Percentiles rank a stretch among this genome's conserved stretches.
phyloP scores from a whole-genome alignment of 2,329 filamentous ascomycete species.

The Sclerotinia minor region DNA sequence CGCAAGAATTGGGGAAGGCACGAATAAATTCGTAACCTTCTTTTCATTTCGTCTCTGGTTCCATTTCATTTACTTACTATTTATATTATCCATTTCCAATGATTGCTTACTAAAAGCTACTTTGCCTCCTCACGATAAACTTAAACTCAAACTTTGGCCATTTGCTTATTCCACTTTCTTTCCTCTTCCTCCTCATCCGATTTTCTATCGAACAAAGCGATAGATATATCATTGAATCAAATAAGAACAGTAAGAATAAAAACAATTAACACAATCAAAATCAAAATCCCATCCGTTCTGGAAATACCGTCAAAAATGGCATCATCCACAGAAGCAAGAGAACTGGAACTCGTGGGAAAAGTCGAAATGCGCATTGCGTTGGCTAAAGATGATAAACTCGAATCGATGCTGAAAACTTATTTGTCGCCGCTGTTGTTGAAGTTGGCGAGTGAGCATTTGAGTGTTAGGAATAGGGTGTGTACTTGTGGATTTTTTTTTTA shows the following conservation, averaged over 20 bases:
- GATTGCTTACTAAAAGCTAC: not conserved
- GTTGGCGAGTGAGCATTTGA: conserved; percentile 74
- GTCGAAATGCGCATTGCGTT: conserved; percentile 73
- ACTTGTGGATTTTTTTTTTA: conserved; percentile 15
- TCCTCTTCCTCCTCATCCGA: not conserved
- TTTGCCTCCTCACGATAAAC: not conserved
- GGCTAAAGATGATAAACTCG: conserved; percentile 80
- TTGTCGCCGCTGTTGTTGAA: conserved; percentile 83
- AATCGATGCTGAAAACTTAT: conserved; percentile 74
- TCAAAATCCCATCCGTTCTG: not conserved
- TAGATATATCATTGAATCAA: too few relatives aligned
- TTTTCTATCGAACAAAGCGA: not conserved
- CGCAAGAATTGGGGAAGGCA: conserved; percentile 17
- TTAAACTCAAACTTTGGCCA: too few relatives aligned
- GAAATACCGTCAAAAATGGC: conserved; percentile 11
- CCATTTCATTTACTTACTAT: not conserved
- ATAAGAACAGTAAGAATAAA: not conserved
- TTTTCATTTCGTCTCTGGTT: not conserved
- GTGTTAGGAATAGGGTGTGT: conserved; percentile 73
- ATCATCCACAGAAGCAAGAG: conserved; percentile 44
- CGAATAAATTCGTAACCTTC: conserved; percentile 16
- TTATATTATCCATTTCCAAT: not conserved
- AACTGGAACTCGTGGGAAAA: conserved; percentile 80
- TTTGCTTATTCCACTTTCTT: not conserved
- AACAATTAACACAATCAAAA: not conserved